Percentiles rank a stretch among this genome's conserved stretches.
These are phyloP conservation scores for Hysterium pulicare DNA, from an alignment of 2,329 filamentous ascomycete genomes.

Conservation along the genomic window DNA sequence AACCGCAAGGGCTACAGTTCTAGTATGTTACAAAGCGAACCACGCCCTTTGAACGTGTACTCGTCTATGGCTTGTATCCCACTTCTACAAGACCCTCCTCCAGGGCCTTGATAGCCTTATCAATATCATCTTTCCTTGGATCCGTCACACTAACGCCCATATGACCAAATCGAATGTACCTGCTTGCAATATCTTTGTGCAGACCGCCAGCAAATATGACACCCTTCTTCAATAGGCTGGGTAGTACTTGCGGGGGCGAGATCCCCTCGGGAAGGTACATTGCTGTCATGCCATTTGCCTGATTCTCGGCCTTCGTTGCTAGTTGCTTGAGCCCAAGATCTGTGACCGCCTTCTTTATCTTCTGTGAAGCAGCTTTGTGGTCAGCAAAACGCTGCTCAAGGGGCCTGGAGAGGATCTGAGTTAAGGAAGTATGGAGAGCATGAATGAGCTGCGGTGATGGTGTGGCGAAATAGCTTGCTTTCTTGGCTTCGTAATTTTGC, in stretches of 20 bases:
- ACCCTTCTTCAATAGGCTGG: conserved; percentile 78
- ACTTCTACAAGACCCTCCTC: conserved; percentile 71
- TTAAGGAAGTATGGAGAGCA: conserved; percentile 84
- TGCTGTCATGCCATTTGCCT: conserved; percentile 96
- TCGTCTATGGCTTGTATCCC: conserved; percentile 56
- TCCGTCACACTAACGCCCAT: conserved; percentile 96
- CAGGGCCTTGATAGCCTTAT: conserved; percentile 76
- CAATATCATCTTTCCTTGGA: conserved; percentile 73
- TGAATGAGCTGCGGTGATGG: conserved; percentile 91
- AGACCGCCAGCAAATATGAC: conserved; percentile 93
- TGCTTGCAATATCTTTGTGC: conserved; percentile 90
- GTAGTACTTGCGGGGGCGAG: conserved; percentile 76
- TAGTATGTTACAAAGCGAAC: too few relatives aligned
- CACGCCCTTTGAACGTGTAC: too few relatives aligned
- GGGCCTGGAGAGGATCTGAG: conserved; percentile 77
- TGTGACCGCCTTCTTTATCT: conserved; percentile 77
- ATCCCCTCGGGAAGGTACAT: conserved; percentile 89
- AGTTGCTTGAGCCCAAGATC: conserved; percentile 85
- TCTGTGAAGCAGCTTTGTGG: conserved; percentile 76
- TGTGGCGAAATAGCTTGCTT: conserved; percentile 96
- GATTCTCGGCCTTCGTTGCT: conserved; percentile 79
- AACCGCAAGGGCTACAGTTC: too few relatives aligned
- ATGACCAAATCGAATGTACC: conserved; percentile 94
- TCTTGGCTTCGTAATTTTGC: conserved; percentile 98
- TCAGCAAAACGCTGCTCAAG: conserved; percentile 77